A percentile compares a stretch with the other conserved stretches of the same genome.
Evolutionary conservation across 73 alveolate species (phyloP).

Genomic region (Tetrahymena thermophila): DNA sequence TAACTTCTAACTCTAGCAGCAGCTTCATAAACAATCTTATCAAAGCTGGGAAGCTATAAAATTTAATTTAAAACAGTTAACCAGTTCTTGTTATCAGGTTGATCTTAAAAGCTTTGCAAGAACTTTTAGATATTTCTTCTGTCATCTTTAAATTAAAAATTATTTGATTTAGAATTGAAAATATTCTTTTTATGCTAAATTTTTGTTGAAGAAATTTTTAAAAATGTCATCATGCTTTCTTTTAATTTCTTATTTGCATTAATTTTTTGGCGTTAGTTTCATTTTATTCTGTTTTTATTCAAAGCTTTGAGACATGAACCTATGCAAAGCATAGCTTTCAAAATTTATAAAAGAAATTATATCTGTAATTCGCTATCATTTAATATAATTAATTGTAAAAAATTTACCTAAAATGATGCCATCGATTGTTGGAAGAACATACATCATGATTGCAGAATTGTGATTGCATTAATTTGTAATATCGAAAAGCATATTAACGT

Average conservation of each 20-base stretch:
- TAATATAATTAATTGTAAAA: neutral
- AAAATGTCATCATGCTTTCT: too few relatives aligned
- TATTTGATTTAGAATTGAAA: neutral
- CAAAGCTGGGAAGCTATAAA: conserved; percentile 26
- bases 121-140: neutral
- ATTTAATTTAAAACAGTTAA: conserved; percentile 14
- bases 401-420: neutral
- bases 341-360: neutral
- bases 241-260: too few relatives aligned
- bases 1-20: conserved; percentile 37
- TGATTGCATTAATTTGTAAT: neutral
- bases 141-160: neutral
- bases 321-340: neutral
- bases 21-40: conserved; percentile 33
- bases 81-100: conserved; percentile 1
- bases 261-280: too few relatives aligned
- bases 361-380: neutral
- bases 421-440: neutral
- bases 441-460: neutral
- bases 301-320: neutral
- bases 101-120: neutral
- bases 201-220: too few relatives aligned
- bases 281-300: neutral
- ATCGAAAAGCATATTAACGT: neutral
- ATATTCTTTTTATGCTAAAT: neutral